These are phyloP conservation scores for Leccinum broughii DNA, from an alignment of 768 basidiomycete genomes.

Conservation along the genomic window DNA sequence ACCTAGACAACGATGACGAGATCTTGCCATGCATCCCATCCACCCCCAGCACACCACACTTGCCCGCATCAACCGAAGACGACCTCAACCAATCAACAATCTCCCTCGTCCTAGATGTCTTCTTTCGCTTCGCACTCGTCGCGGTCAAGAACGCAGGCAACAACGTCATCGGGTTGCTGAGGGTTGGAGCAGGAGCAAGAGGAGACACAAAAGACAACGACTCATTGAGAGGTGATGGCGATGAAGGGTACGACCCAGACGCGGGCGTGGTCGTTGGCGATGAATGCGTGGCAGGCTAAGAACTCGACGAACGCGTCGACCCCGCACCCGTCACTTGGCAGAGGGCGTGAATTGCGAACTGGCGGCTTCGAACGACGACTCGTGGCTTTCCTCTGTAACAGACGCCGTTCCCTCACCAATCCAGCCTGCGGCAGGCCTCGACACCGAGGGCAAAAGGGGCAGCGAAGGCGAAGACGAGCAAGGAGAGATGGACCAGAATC, in stretches of 20 bases:
- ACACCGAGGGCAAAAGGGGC: slow-evolving; percentile 16
- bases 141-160: slow-evolving; percentile 29
- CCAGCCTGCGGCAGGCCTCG: slow-evolving; percentile 2
- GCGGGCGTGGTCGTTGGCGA: slow-evolving; percentile 11
- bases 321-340: slow-evolving; percentile 10
- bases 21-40: slow-evolving; percentile 6
- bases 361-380: neutral
- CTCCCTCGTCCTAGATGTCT: slow-evolving; percentile 30
- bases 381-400: neutral
- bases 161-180: slow-evolving; percentile 14
- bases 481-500: slow-evolving; percentile 28
- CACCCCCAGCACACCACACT: slow-evolving; percentile 2
- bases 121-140: slow-evolving; percentile 24
- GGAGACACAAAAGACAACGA: neutral
- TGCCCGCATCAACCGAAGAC: slow-evolving; percentile 25
- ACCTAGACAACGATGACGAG: neutral
- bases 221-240: slow-evolving; percentile 6
- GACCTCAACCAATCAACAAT: slow-evolving; percentile 30
- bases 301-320: slow-evolving; percentile 14
- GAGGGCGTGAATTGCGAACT: slow-evolving; percentile 1
- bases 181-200: neutral
- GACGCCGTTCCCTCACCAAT: neutral
- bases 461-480: neutral
- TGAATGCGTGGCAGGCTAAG: slow-evolving; percentile 6
- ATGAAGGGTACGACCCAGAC: slow-evolving; percentile 11